Evolutionary conservation across 495 filamentous ascomycete genomes (phyloP).

Genomic region (Penicillium egyptiacum): DNA sequence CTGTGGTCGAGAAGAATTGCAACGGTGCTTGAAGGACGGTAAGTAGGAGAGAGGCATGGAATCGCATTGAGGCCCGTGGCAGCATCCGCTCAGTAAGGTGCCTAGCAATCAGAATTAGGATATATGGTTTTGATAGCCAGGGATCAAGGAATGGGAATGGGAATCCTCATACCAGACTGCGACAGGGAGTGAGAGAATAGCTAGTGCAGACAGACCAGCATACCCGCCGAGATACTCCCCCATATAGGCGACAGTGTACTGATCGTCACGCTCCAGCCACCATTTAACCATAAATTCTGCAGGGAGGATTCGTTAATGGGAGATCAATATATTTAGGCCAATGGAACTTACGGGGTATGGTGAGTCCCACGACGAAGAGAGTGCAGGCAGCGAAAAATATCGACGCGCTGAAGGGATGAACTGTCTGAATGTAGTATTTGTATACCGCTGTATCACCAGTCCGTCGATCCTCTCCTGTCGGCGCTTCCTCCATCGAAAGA

Average conservation of each 20-base stretch:
- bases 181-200: background rate
- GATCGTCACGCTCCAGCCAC: background rate
- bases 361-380: background rate
- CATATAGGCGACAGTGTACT: background rate
- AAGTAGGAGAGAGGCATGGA: background rate
- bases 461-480: background rate
- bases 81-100: background rate
- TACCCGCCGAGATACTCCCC: background rate
- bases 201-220: background rate
- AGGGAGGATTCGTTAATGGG: background rate
- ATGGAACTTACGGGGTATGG: background rate
- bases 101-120: background rate
- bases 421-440: background rate
- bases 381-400: background rate
- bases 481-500: background rate
- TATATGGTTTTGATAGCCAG: background rate
- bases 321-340: background rate
- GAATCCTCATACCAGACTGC: background rate
- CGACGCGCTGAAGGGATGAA: background rate
- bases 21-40: background rate
- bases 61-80: background rate
- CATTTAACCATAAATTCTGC: slow-evolving; percentile 1
- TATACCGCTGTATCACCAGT: background rate
- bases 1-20: background rate
- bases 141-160: background rate